phyloP scores from a whole-genome alignment of 495 filamentous ascomycete genomes.

The Penicillium salamii region DNA sequence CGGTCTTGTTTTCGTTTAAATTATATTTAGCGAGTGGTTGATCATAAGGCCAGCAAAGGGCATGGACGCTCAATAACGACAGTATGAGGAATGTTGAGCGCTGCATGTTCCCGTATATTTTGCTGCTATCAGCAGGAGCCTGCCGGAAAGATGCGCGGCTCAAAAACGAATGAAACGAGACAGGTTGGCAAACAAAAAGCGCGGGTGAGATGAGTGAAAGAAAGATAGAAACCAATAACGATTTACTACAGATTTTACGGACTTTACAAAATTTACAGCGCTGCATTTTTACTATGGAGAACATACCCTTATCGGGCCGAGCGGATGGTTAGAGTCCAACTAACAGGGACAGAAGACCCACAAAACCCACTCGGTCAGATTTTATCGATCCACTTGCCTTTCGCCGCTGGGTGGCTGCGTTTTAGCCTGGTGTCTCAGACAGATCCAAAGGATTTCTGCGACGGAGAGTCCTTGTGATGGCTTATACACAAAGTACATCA shows the following conservation, averaged over 20 bases:
- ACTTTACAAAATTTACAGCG: background rate
- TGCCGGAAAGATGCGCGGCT: slow-evolving; percentile 1
- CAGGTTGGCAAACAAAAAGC: background rate
- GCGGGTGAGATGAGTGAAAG: slow-evolving; percentile 7
- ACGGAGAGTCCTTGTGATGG: too few species aligned
- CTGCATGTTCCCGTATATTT: slow-evolving; percentile 8
- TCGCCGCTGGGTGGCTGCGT: background rate
- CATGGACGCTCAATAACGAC: slow-evolving; percentile 13
- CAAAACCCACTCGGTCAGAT: slow-evolving; percentile 2
- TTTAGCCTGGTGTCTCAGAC: slow-evolving; percentile 7
- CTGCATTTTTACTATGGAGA: slow-evolving; percentile 7
- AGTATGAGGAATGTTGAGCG: slow-evolving; percentile 12
- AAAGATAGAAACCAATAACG: background rate
- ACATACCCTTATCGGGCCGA: slow-evolving; percentile 10
- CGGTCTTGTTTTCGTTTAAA: slow-evolving; percentile 37
- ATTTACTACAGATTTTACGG: background rate
- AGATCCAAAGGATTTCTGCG: background rate
- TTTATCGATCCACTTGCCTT: background rate
- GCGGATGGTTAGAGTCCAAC: background rate
- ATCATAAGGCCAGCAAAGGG: slow-evolving; percentile 16
- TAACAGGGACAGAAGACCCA: background rate
- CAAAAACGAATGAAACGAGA: slow-evolving; percentile 6
- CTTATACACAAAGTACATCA: too few species aligned
- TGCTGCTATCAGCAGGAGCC: slow-evolving; percentile 4
- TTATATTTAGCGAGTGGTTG: slow-evolving; percentile 29